Evolutionary conservation across 176 grass and related monocot genomes (phyloP).

Genomic region (Carex scoparia): DNA sequence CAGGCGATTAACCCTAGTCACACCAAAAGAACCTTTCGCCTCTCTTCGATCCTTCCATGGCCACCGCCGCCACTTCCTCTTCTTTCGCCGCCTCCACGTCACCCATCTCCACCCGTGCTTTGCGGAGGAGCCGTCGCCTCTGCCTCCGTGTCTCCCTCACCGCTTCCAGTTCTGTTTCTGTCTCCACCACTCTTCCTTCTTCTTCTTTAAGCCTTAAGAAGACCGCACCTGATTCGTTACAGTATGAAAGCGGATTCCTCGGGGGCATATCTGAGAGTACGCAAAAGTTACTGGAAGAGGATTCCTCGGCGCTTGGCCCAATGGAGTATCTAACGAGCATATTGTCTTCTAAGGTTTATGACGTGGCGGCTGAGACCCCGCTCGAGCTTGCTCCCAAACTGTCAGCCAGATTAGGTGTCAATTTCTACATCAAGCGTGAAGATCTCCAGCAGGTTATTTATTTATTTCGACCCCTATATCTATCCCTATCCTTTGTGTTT

Average conservation of each 20-base stretch:
- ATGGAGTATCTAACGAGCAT: constrained; percentile 90
- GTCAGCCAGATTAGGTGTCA: constrained; percentile 59
- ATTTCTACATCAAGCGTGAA: constrained; percentile 80
- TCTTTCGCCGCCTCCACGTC: not conserved
- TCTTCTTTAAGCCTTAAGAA: constrained; percentile 33
- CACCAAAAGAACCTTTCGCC: too few species aligned
- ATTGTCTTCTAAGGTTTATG: constrained; percentile 83
- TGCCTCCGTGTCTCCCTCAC: not conserved
- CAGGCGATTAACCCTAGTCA: too few species aligned
- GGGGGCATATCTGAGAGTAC: constrained; percentile 32
- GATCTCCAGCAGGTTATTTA: constrained; percentile 73
- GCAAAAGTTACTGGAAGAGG: not conserved
- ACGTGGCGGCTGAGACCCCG: constrained; percentile 75
- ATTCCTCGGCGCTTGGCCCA: constrained; percentile 32
- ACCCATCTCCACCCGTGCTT: not conserved
- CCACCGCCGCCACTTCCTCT: constrained; percentile 39
- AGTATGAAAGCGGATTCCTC: constrained; percentile 61
- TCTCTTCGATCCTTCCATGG: constrained; percentile 15
- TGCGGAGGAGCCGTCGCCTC: not conserved
- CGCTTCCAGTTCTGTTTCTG: constrained; percentile 8
- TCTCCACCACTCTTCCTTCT: constrained; percentile 2
- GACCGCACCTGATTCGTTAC: constrained; percentile 55
- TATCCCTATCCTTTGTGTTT: too few species aligned
- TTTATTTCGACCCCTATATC: too few species aligned
- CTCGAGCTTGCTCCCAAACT: constrained; percentile 71